phyloP scores from a whole-genome alignment of 306 rosid genomes.

The Vigna radiata region DNA sequence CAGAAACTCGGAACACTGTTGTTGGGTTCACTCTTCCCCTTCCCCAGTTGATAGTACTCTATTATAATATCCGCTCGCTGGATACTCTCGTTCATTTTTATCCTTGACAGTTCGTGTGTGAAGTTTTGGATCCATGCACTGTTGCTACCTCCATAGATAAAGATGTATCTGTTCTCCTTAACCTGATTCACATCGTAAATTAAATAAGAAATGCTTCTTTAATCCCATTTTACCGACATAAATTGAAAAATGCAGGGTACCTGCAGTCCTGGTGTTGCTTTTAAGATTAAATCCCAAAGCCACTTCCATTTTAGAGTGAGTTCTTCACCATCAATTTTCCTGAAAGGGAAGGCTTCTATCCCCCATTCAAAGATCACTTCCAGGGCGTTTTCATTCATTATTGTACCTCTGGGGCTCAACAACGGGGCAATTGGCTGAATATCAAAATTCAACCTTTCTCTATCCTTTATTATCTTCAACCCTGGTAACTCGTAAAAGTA shows the following conservation, averaged over 20 bases:
- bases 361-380: conserved; percentile 51
- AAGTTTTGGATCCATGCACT: conserved; percentile 46
- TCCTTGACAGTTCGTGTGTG: conserved; percentile 19
- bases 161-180: conserved; percentile 39
- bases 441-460: neutral
- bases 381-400: conserved; percentile 26
- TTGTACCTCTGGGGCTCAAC: conserved; percentile 30
- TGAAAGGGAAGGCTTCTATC: conserved; percentile 47
- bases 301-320: conserved; percentile 43
- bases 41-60: conserved; percentile 37
- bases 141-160: conserved; percentile 43
- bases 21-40: conserved; percentile 15
- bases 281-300: conserved; percentile 45
- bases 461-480: conserved; percentile 11
- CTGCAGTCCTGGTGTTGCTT: conserved; percentile 39
- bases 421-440: conserved; percentile 38
- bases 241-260: conserved; percentile 4
- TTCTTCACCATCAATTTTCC: conserved; percentile 34
- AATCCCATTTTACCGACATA: neutral
- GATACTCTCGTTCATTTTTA: conserved; percentile 26
- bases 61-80: conserved; percentile 45
- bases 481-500: conserved; percentile 45
- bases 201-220: too few species aligned
- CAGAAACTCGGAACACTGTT: conserved; percentile 42
- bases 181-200: conserved; percentile 7